These are phyloP conservation scores for Microdochium nivale DNA, from an alignment of 2,329 filamentous ascomycete species.

Conservation along the genomic window DNA sequence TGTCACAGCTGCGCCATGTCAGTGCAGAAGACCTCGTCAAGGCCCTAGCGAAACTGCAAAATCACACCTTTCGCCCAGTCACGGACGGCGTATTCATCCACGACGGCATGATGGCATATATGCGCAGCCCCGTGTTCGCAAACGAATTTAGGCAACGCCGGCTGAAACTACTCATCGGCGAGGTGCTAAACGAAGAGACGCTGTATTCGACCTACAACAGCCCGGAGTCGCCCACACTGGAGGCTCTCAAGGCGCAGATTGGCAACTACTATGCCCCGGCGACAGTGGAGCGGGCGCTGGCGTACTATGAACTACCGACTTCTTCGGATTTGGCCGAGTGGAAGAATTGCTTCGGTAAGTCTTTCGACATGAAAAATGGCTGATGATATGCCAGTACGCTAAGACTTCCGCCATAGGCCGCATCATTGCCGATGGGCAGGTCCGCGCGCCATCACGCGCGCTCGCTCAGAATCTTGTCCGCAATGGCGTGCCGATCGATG, in stretches of 20 bases:
- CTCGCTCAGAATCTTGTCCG: slow-evolving; percentile 18
- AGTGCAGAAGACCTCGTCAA: slow-evolving; percentile 20
- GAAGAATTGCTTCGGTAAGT: slow-evolving; percentile 25
- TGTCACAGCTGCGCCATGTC: slow-evolving; percentile 22
- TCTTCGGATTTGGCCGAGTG: slow-evolving; percentile 22
- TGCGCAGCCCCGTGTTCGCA: slow-evolving; percentile 25
- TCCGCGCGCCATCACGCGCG: slow-evolving; percentile 25
- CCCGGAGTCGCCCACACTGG: slow-evolving; percentile 20
- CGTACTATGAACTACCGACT: slow-evolving; percentile 24
- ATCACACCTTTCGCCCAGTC: slow-evolving; percentile 35
- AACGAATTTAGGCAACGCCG: slow-evolving; percentile 23
- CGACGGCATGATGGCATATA: slow-evolving; percentile 26
- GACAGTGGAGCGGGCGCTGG: slow-evolving; percentile 24
- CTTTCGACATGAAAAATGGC: too few relatives aligned
- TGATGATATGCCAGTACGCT: background rate
- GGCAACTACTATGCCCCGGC: slow-evolving; percentile 33
- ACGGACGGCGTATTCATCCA: slow-evolving; percentile 32
- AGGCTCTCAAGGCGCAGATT: slow-evolving; percentile 26
- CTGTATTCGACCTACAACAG: slow-evolving; percentile 31
- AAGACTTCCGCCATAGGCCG: background rate
- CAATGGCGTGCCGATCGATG: slow-evolving; percentile 21
- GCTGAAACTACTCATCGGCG: slow-evolving; percentile 29
- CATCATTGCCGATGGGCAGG: slow-evolving; percentile 31
- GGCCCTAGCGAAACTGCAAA: slow-evolving; percentile 26
- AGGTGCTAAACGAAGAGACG: slow-evolving; percentile 33